Evolutionary conservation across 139 green algal genomes (phyloP).

Genomic region (Trebouxia sp.): DNA sequence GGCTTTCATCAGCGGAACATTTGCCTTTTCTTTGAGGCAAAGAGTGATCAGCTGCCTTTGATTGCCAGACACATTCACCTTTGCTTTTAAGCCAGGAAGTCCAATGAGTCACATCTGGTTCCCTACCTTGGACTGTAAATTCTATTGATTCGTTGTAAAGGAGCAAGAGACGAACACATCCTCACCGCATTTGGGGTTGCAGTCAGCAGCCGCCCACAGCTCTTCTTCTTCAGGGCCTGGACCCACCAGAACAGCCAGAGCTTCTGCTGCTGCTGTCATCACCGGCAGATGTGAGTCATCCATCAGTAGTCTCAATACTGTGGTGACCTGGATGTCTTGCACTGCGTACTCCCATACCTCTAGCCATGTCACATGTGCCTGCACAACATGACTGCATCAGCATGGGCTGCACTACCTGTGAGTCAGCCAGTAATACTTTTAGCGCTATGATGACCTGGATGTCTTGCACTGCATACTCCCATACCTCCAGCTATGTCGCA

Average conservation of each 20-base stretch:
- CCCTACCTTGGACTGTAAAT: no score
- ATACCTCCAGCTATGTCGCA: neutral
- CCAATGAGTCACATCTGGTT: no score
- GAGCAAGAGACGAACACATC: neutral
- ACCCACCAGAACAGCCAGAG: conserved; percentile 4
- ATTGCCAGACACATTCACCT: no score
- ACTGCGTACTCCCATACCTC: conserved; percentile 9
- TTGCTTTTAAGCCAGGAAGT: no score
- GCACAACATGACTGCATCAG: no score
- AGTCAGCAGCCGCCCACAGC: neutral
- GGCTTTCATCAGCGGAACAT: no score
- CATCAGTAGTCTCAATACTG: neutral
- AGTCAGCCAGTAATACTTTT: neutral
- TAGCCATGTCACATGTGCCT: neutral
- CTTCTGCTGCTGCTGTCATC: conserved; percentile 19
- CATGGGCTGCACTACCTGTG: no score
- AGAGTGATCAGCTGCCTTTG: no score
- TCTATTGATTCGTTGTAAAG: no score
- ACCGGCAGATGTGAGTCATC: conserved; percentile 3
- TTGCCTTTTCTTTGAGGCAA: no score
- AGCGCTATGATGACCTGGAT: neutral
- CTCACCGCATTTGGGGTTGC: neutral
- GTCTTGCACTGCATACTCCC: conserved; percentile 22
- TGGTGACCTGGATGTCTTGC: conserved; percentile 4
- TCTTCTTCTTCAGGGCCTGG: neutral